Evolutionary conservation across 108 stramenopile species (phyloP), one percentile per base, ranked within the genome.

Genomic region (Discostella stelligeroides): DNA sequence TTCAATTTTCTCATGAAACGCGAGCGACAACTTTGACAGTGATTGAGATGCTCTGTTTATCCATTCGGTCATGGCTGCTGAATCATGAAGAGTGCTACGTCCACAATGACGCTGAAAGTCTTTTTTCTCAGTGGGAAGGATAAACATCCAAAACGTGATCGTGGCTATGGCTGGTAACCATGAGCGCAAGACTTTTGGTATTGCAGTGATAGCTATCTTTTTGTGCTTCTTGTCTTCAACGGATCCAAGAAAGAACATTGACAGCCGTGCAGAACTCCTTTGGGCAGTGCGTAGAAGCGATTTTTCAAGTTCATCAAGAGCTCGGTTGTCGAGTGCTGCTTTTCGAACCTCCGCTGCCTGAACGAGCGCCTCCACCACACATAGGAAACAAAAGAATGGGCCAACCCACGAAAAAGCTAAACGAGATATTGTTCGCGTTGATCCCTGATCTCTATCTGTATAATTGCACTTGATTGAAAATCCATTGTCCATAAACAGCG

Each of bases 261-360:
- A 79, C 45, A 72, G 23, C 41, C 28, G 41, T 17, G 34, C 41
- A 15, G 72, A 40, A 46, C 76, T 63, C 37, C 66, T 49, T 28
- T 73, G 82, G 21, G 68, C 80, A 1, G 83, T 66, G 24, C 43
- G 50, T 10, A 80, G 28, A 54, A 86, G 47, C n/a, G 47, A 64
- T 40, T 84, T 68, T 42, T 86, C 80, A 38, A 86, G 70, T 10
- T 82, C 65, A 46, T 84, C 82, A 30, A 86, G 75, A 13, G 82
- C 85, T 37, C 75, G 68, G 43, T 68, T 82, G 29, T 86, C 76
- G 1, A 83, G 77, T 53, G 83, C 76, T 43, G 66, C 67, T 47
- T 73, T 66, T 45, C 85, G 75, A 6, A 82, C 82, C 55, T 86
- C 80, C 15, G 38, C 45, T 23, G 85, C 76, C 48, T 82, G 51